These are phyloP conservation scores for Trichoderma sp. DNA, from an alignment of 2,329 filamentous ascomycete species.

Conservation along the genomic window DNA sequence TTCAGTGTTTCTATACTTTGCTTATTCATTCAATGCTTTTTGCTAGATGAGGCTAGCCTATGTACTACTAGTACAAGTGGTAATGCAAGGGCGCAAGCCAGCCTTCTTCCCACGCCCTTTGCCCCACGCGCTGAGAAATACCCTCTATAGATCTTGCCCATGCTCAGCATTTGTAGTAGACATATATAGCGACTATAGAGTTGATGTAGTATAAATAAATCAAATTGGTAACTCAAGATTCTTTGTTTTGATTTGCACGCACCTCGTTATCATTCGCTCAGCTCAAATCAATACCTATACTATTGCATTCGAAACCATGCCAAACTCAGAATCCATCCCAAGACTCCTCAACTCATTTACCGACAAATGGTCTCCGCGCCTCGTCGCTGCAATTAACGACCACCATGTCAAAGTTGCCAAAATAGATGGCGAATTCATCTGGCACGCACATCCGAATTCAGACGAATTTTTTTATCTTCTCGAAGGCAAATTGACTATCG, in stretches of 20 bases:
- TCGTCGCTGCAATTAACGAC: slow-evolving; percentile 13
- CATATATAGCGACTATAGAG: background rate
- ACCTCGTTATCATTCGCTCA: background rate
- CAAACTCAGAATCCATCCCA: slow-evolving; percentile 4
- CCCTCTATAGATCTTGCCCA: background rate
- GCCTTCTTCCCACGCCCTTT: background rate
- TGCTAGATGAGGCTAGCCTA: no score
- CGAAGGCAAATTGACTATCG: slow-evolving; percentile 1
- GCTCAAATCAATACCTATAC: background rate
- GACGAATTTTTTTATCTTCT: slow-evolving; percentile 11
- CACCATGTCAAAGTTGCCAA: slow-evolving; percentile 15
- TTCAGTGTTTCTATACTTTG: no score
- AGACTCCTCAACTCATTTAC: slow-evolving; percentile 11
- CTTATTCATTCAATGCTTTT: no score
- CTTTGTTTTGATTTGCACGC: background rate
- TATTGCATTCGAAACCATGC: background rate
- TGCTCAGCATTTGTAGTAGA: background rate
- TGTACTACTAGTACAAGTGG: no score
- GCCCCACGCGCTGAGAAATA: background rate
- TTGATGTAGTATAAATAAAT: background rate
- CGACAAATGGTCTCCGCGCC: slow-evolving; percentile 11
- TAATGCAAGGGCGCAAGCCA: slow-evolving; percentile 2
- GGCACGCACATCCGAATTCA: slow-evolving; percentile 13
- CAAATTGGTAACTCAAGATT: background rate
- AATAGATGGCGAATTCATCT: slow-evolving; percentile 15